These are phyloP conservation scores for Botrytis fragariae DNA, from an alignment of 2,329 filamentous ascomycete genomes.

Conservation along the genomic window DNA sequence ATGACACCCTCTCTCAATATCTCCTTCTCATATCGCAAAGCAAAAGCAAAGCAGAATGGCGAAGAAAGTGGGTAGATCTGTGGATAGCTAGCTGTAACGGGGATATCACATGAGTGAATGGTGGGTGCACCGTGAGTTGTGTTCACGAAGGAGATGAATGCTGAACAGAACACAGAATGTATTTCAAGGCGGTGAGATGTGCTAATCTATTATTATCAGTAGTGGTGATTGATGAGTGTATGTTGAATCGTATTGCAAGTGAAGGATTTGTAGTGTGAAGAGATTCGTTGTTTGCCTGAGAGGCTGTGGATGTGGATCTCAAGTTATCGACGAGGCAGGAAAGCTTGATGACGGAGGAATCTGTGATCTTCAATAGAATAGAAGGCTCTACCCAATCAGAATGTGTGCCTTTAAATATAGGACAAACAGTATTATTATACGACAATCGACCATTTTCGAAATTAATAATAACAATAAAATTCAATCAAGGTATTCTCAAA, in stretches of 20 bases:
- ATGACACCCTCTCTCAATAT: not conserved
- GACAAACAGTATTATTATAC: not conserved
- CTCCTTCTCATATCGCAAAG: conserved; percentile 18
- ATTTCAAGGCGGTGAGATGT: not conserved
- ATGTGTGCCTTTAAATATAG: not conserved
- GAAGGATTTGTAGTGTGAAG: conserved; percentile 2
- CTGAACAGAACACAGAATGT: not conserved
- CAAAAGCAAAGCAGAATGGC: not conserved
- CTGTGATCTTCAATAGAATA: not conserved
- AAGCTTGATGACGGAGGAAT: conserved; percentile 17
- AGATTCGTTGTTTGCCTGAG: conserved; percentile 13
- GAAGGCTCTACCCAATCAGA: conserved; percentile 1
- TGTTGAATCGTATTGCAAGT: conserved; percentile 7
- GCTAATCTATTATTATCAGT: not conserved
- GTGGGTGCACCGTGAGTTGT: not conserved
- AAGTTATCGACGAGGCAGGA: conserved; percentile 10
- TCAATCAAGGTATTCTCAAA: not conserved
- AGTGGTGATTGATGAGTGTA: not conserved
- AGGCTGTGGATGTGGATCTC: conserved; percentile 13
- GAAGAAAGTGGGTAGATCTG: conserved; percentile 13
- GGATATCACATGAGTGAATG: conserved; percentile 14
- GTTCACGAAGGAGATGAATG: not conserved
- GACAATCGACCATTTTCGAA: not conserved
- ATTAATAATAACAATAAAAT: not conserved
- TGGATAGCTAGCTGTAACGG: conserved; percentile 12